These are phyloP conservation scores for Pseudoperonospora humuli DNA, from an alignment of 352 stramenopile genomes.

Conservation along the genomic window DNA sequence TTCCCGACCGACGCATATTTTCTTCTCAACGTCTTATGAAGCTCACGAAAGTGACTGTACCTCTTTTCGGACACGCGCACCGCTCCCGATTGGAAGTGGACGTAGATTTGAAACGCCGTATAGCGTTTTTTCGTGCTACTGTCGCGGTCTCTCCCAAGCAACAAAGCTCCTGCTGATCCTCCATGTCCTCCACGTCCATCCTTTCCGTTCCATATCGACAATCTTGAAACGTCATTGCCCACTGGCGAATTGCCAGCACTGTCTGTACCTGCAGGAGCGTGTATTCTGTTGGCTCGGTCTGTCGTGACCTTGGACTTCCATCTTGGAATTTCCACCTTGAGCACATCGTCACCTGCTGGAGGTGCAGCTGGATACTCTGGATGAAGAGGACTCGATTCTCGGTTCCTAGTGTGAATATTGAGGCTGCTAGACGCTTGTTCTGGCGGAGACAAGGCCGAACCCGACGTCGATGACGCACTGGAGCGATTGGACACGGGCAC, in stretches of 20 bases:
- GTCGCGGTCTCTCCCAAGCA: constrained; percentile 17
- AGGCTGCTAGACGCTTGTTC: constrained; percentile 17
- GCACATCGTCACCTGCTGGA: constrained; percentile 43
- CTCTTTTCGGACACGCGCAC: constrained; percentile 63
- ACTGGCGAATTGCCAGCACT: constrained; percentile 30
- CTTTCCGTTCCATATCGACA: constrained; percentile 49
- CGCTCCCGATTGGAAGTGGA: constrained; percentile 64
- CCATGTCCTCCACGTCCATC: constrained; percentile 29
- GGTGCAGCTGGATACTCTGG: constrained; percentile 24
- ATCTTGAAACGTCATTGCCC: constrained; percentile 15
- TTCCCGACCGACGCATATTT: constrained; percentile 77
- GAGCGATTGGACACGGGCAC: constrained; percentile 17
- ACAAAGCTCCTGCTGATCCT: constrained; percentile 28
- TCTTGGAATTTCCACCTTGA: constrained; percentile 65
- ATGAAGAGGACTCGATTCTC: constrained; percentile 28
- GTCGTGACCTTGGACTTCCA: constrained; percentile 55
- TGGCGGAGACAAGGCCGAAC: constrained; percentile 17
- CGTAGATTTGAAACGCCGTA: constrained; percentile 71
- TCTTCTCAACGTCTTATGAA: constrained; percentile 71
- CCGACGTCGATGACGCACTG: constrained; percentile 25
- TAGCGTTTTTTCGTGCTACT: constrained; percentile 49
- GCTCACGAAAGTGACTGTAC: constrained; percentile 78
- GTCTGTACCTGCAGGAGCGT: constrained; percentile 18
- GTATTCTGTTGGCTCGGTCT: constrained; percentile 35
- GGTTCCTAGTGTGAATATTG: constrained; percentile 14